phyloP scores from a whole-genome alignment of 2,329 filamentous ascomycete species.

The Nemania serpens region DNA sequence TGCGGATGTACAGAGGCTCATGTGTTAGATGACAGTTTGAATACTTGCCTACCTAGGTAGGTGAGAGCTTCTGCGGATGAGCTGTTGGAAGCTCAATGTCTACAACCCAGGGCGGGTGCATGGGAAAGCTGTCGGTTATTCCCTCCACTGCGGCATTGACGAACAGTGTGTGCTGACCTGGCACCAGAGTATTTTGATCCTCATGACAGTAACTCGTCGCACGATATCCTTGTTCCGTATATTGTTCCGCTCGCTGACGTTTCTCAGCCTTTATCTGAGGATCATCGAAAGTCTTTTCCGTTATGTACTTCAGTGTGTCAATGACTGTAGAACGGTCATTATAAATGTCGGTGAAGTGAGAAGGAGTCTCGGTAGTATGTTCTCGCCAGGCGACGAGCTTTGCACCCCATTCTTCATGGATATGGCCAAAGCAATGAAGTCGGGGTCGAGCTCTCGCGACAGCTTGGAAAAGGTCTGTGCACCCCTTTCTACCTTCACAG shows the following conservation, averaged over 20 bases:
- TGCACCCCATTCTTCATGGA: not conserved
- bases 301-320: conserved; percentile 41
- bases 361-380: conserved; percentile 49
- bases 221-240: conserved; percentile 38
- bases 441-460: conserved; percentile 40
- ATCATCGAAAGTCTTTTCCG: conserved; percentile 31
- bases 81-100: conserved; percentile 9
- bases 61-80: not conserved
- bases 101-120: conserved; percentile 59
- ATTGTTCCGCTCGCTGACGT: not conserved
- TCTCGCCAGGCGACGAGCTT: conserved; percentile 47
- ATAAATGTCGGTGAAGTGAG: conserved; percentile 51
- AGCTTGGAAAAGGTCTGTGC: conserved; percentile 51
- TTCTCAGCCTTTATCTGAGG: conserved; percentile 7
- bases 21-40: not conserved
- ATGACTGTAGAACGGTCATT: conserved; percentile 45
- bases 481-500: conserved; percentile 45
- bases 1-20: too few species aligned
- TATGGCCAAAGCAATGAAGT: conserved; percentile 9
- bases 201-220: conserved; percentile 48
- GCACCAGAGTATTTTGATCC: conserved; percentile 40
- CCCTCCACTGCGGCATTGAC: conserved; percentile 63
- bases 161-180: conserved; percentile 59
- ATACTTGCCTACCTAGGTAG: not conserved
- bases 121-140: conserved; percentile 41